Evolutionary conservation across 306 rosid genomes (phyloP).

Genomic region (Rosa lucieae): DNA sequence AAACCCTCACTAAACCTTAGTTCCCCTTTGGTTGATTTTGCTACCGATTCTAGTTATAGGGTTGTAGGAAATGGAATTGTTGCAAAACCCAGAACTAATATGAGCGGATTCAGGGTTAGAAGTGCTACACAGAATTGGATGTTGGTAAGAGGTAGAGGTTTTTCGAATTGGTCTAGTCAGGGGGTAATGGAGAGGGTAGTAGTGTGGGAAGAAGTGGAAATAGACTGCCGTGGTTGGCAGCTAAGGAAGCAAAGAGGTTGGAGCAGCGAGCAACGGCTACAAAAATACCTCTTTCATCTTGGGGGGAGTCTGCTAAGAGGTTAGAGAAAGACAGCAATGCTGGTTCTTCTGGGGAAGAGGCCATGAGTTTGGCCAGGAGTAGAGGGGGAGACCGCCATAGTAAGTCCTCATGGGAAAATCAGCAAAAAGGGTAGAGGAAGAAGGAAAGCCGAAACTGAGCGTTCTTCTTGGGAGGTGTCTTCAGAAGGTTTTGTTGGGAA

Average conservation of each 20-base stretch:
- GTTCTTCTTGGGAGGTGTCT: constrained; percentile 34
- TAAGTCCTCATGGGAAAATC: constrained; percentile 59
- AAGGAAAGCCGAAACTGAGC: constrained; percentile 26
- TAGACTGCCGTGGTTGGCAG: constrained; percentile 70
- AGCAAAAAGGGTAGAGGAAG: constrained; percentile 41
- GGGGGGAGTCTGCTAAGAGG: constrained; percentile 34
- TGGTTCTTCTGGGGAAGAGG: constrained; percentile 35
- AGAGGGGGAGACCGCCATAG: constrained; percentile 33
- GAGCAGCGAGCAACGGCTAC: constrained; percentile 13
- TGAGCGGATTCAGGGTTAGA: constrained; percentile 32
- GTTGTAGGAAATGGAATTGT: constrained; percentile 23
- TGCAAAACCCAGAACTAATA: constrained; percentile 19
- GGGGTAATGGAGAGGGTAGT: constrained; percentile 21
- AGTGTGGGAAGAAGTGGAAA: constrained; percentile 28
- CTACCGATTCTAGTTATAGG: constrained; percentile 10
- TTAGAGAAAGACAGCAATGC: constrained; percentile 13
- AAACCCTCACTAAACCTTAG: constrained; percentile 45
- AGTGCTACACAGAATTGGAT: constrained; percentile 33
- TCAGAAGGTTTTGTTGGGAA: constrained; percentile 22
- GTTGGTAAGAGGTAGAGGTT: constrained; percentile 32
- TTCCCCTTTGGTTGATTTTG: constrained; percentile 18
- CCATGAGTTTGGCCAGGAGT: constrained; percentile 27
- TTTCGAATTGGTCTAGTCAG: constrained; percentile 36
- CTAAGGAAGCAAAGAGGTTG: constrained; percentile 31
- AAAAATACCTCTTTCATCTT: constrained; percentile 28